These are phyloP conservation scores for Flaveria trinervia DNA, from an alignment of 129 eudicot species.

Conservation along the genomic window DNA sequence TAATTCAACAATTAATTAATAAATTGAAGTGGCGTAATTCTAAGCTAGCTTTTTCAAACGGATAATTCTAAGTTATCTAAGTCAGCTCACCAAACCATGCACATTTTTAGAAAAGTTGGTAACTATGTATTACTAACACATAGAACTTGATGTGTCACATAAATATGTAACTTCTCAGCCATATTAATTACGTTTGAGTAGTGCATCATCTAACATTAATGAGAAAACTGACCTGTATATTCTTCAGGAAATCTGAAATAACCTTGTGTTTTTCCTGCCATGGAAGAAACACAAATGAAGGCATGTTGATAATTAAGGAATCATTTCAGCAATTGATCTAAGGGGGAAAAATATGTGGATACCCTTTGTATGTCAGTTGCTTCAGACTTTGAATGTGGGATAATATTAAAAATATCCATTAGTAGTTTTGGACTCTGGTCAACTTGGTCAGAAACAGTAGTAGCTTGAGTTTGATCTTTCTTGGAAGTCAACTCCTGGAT, in stretches of 20 bases:
- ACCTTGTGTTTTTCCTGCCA: slow-evolving; percentile 56
- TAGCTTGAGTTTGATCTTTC: slow-evolving; percentile 37
- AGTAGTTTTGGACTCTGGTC: slow-evolving; percentile 32
- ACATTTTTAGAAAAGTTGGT: no score
- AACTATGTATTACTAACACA: not conserved
- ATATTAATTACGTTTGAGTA: slow-evolving; percentile 8
- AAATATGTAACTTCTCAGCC: not conserved
- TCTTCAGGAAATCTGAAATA: slow-evolving; percentile 50
- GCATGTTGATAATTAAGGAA: slow-evolving; percentile 11
- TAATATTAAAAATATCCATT: slow-evolving; percentile 32
- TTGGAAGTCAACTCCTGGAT: slow-evolving; percentile 38
- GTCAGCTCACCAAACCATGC: no score
- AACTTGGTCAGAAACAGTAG: slow-evolving; percentile 27
- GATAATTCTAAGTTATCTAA: no score
- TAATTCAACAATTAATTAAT: not conserved
- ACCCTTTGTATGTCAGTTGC: slow-evolving; percentile 40
- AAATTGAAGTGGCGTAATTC: not conserved
- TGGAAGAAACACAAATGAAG: slow-evolving; percentile 11
- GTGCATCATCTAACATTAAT: slow-evolving; percentile 14
- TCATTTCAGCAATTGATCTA: not conserved
- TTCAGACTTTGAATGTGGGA: slow-evolving; percentile 39
- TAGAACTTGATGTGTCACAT: not conserved
- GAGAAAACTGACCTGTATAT: slow-evolving; percentile 56
- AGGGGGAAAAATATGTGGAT: not conserved
- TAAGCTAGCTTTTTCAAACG: no score